These are phyloP conservation scores for Tremellales sp. DNA, from an alignment of 1,284 basidiomycete genomes.

Conservation along the genomic window DNA sequence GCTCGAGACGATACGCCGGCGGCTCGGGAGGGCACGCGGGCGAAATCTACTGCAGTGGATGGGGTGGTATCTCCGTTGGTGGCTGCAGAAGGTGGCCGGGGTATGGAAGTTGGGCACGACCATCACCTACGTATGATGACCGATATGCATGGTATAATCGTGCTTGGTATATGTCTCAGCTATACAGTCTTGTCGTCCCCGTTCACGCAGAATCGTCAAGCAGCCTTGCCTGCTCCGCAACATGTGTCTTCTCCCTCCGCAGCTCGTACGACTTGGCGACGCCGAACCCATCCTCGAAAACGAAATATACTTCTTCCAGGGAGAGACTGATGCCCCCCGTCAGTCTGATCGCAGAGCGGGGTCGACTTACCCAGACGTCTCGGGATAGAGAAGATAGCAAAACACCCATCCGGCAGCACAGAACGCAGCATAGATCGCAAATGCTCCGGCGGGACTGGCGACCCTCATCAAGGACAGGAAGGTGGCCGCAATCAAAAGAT, in stretches of 20 bases:
- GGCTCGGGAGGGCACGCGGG: too few species aligned
- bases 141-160: too few species aligned
- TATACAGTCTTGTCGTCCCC: too few species aligned
- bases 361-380: slow-evolving; percentile 55
- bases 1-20: too few species aligned
- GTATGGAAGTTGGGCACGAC: slow-evolving; percentile 45
- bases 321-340: slow-evolving; percentile 51
- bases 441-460: slow-evolving; percentile 73
- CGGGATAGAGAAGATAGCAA: slow-evolving; percentile 67
- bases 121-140: slow-evolving; percentile 43
- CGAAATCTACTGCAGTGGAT: slow-evolving; percentile 27
- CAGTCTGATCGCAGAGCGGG: too few species aligned
- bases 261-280: slow-evolving; percentile 37
- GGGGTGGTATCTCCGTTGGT: slow-evolving; percentile 35
- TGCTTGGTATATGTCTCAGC: too few species aligned
- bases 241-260: slow-evolving; percentile 3
- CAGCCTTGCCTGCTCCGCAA: too few species aligned
- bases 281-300: slow-evolving; percentile 52
- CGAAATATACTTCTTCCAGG: slow-evolving; percentile 64
- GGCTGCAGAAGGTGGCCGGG: slow-evolving; percentile 36
- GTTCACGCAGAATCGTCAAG: too few species aligned
- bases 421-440: slow-evolving; percentile 72
- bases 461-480: slow-evolving; percentile 70
- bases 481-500: slow-evolving; percentile 70
- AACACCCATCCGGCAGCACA: slow-evolving; percentile 69